Evolutionary conservation across 2,329 filamentous ascomycete genomes (phyloP), one percentile per base, ranked within the genome.

Genomic region (Hypoxylon sp.): DNA sequence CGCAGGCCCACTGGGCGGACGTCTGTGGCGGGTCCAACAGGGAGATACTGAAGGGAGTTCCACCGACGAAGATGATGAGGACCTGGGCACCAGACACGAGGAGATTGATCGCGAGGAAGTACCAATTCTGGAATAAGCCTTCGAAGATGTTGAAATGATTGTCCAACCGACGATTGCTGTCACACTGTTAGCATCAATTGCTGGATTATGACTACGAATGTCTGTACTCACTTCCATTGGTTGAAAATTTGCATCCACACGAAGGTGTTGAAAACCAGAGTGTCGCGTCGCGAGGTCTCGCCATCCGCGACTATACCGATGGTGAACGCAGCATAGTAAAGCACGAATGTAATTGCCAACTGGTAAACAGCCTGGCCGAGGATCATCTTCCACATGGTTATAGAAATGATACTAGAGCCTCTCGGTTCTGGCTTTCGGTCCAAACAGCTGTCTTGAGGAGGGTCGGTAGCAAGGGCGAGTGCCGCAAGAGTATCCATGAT

Each of bases 231-330:
- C 88, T 98, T 98, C 87, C 97, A 93, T 77, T 97, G 92, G 81
- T 98, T 98, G 84, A 98, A 98, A 74, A 98, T 97, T 75, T 98
- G 95, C 94, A 98, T 98, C 95, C 95, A 98, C 58, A 98, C 95
- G 77, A 98, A 98, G 0, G 93, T 96, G 83, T 98, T 98, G 86
- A 98, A 98, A 6, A 98, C 92, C 51, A 98, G 86, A 2, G 94
- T 97, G 61, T 89, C 84, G 65, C 97, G 85, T 74, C 92, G 85
- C 0, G 65, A 60, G n/a, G 50, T 45, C 7, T 77, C 79, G 28
- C 74, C 72, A 2, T 73, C 30, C 82, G 82, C 43, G 76, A 75
- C 76, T 13, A 90, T 88, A 7, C 83, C 83, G n/a, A 93, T 84
- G 34, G 75, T 81, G 64, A 80, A 80, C 53, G 86, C 89, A 32